Conservation (phyloP, 2,329 filamentous ascomycete genomes). For the Clarireedia sp. region DNA sequence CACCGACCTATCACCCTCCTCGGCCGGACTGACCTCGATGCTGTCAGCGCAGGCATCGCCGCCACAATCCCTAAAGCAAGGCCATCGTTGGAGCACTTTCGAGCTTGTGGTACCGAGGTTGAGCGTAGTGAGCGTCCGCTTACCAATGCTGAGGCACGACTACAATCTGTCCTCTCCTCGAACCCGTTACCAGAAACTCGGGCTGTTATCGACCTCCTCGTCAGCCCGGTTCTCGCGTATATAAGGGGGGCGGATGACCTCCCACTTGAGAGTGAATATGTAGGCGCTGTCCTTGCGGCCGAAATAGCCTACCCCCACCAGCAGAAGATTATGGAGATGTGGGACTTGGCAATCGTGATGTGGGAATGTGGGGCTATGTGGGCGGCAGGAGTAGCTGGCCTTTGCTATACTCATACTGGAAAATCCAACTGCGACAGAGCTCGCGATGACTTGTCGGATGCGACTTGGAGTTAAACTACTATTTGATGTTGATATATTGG, state of each 20-base stretch:
- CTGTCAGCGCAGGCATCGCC: not conserved
- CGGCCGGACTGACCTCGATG: not conserved
- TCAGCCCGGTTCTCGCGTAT: not conserved
- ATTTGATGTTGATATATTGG: too few species aligned
- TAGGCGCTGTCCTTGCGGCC: not conserved
- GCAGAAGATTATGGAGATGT: not conserved
- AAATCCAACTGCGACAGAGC: conserved; percentile 1
- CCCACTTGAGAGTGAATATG: not conserved
- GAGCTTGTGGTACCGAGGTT: not conserved
- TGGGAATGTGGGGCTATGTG: not conserved
- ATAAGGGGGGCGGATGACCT: not conserved
- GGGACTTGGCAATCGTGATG: not conserved
- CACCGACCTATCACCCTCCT: not conserved
- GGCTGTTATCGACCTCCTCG: not conserved
- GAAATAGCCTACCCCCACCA: not conserved
- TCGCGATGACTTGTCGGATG: not conserved
- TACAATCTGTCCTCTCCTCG: not conserved
- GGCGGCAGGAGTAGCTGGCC: not conserved
- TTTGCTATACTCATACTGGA: not conserved
- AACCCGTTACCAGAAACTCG: not conserved
- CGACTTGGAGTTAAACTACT: conserved; percentile 3
- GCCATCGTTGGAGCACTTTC: not conserved
- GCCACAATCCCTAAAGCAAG: not conserved
- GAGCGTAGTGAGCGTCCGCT: not conserved
- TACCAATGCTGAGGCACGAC: not conserved